Percentiles rank a stretch among this genome's conserved stretches.
Evolutionary conservation across 805 yeast species (phyloP).

Genomic region (Kuraishia capsulata): DNA sequence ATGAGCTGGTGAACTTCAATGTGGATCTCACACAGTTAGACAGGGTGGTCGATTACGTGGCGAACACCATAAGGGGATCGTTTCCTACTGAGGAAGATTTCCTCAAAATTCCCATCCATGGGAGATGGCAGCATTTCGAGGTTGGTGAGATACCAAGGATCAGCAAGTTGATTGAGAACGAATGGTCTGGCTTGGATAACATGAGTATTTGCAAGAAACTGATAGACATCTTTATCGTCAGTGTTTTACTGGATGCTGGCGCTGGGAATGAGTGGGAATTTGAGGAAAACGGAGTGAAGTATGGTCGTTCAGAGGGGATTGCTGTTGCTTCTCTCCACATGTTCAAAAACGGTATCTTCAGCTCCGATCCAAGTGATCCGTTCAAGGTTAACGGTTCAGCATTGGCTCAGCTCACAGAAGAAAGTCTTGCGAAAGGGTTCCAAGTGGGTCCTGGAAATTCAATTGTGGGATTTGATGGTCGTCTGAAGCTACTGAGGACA

Average conservation of each 20-base stretch:
- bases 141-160: slow-evolving; percentile 38
- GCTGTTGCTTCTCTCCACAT: slow-evolving; percentile 52
- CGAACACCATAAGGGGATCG: slow-evolving; percentile 32
- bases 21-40: slow-evolving; percentile 34
- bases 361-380: slow-evolving; percentile 22
- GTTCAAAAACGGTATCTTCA: slow-evolving; percentile 39
- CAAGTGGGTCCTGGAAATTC: slow-evolving; percentile 41
- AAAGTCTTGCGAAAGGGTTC: slow-evolving; percentile 29
- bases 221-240: slow-evolving; percentile 48
- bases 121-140: slow-evolving; percentile 60
- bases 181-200: slow-evolving; percentile 30
- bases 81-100: slow-evolving; percentile 31
- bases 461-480: slow-evolving; percentile 46
- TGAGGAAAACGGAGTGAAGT: slow-evolving; percentile 26
- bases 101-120: slow-evolving; percentile 50
- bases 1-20: slow-evolving; percentile 32
- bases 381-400: slow-evolving; percentile 35
- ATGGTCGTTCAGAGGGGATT: slow-evolving; percentile 49
- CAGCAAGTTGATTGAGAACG: slow-evolving; percentile 25
- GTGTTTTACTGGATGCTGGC: slow-evolving; percentile 61
- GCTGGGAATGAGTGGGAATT: slow-evolving; percentile 55
- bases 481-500: slow-evolving; percentile 34
- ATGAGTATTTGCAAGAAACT: slow-evolving; percentile 34
- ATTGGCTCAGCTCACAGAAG: slow-evolving; percentile 25
- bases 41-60: slow-evolving; percentile 34